These are phyloP conservation scores for Mortierella sp. DNA, from an alignment of 371 early-diverging fungal species.

Conservation along the genomic window DNA sequence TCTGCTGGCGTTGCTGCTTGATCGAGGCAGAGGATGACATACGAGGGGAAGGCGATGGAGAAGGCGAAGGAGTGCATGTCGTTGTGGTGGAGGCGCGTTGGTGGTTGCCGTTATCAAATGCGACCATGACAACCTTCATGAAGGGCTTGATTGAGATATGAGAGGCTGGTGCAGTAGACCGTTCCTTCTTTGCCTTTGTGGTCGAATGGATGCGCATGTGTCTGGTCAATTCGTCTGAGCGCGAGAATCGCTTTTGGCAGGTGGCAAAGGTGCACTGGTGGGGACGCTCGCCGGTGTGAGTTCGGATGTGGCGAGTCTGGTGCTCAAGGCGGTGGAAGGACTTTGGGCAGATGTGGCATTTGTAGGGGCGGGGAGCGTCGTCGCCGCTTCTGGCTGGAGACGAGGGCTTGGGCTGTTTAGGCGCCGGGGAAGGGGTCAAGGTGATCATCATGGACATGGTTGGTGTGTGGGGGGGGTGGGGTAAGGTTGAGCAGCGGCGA, in stretches of 20 bases:
- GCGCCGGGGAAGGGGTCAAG: constrained; percentile 11
- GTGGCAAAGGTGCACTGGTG: constrained; percentile 82
- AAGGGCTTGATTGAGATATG: constrained; percentile 55
- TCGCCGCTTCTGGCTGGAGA: constrained; percentile 41
- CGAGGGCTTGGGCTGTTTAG: constrained; percentile 13
- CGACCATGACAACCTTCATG: constrained; percentile 56
- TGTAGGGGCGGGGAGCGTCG: constrained; percentile 71
- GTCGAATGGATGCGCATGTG: constrained; percentile 82
- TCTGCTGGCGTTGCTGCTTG: constrained; percentile 30
- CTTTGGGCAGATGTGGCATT: constrained; percentile 71
- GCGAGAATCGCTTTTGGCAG: constrained; percentile 88
- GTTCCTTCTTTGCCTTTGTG: constrained; percentile 53
- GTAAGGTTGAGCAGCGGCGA: constrained; percentile 9
- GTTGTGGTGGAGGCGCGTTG: constrained; percentile 21
- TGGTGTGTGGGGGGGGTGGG: constrained; percentile 8
- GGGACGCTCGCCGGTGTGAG: constrained; percentile 94
- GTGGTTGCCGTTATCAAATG: constrained; percentile 34
- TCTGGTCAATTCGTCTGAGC: constrained; percentile 89
- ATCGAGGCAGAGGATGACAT: constrained; percentile 17
- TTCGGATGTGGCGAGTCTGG: constrained; percentile 88
- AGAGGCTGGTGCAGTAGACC: constrained; percentile 38
- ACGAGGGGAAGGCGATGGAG: constrained; percentile 52
- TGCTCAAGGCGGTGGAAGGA: constrained; percentile 80
- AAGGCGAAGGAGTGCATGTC: constrained; percentile 27
- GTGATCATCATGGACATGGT: constrained; percentile 41